These are phyloP conservation scores for Populus davidiana DNA, from an alignment of 345 rosid species.

Conservation along the genomic window DNA sequence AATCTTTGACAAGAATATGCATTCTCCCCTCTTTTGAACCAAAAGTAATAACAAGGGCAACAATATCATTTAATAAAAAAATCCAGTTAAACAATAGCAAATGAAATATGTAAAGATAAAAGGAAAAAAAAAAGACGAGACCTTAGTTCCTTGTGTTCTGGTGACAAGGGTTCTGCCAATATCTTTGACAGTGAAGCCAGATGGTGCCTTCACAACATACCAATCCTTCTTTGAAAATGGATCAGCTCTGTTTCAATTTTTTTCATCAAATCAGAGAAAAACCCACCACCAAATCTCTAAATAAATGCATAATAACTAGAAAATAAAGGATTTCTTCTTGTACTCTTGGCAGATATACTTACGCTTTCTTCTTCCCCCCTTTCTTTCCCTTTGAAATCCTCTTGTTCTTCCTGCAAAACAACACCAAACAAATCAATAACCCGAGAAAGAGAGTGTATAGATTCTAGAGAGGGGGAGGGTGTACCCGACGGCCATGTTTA, in stretches of 20 bases:
- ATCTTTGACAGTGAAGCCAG: conserved; percentile 42
- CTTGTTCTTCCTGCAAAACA: conserved; percentile 45
- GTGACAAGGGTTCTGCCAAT: conserved; percentile 53
- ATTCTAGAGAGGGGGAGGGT: neutral
- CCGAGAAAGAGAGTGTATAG: neutral
- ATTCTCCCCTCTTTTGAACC: no score
- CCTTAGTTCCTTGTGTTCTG: conserved; percentile 65
- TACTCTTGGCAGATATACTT: conserved; percentile 8
- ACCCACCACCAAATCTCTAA: neutral
- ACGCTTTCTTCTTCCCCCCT: conserved; percentile 63
- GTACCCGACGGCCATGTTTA: conserved; percentile 45
- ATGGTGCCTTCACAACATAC: conserved; percentile 57
- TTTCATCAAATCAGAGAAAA: neutral
- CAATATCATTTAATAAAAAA: no score
- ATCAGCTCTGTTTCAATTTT: conserved; percentile 33
- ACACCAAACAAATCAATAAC: neutral
- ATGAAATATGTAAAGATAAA: neutral
- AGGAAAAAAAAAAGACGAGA: neutral
- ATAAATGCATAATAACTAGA: neutral
- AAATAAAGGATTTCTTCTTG: neutral
- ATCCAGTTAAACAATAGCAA: neutral
- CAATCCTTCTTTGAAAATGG: conserved; percentile 57
- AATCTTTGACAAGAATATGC: no score
- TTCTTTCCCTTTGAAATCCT: conserved; percentile 56
- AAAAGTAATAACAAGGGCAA: no score